phyloP scores from a whole-genome alignment of 2,329 filamentous ascomycete genomes.

The Lasiodiplodia hormozganensis region DNA sequence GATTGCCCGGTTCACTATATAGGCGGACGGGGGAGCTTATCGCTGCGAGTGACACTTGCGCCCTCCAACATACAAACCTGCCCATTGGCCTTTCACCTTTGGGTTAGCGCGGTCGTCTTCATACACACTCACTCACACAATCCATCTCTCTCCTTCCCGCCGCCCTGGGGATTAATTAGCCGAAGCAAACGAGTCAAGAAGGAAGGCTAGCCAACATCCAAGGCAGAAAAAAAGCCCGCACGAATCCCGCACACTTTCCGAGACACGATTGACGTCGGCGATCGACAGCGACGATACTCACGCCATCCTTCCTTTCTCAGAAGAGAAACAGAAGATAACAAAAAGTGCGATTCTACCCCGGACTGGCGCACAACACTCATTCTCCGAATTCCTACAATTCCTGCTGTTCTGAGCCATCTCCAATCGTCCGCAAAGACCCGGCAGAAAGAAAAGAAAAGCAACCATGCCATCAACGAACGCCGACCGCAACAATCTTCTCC shows the following conservation, averaged over 20 bases:
- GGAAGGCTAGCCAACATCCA: background rate
- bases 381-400: background rate
- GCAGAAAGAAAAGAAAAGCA: background rate
- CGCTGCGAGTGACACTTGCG: background rate
- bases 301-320: background rate
- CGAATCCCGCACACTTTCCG: background rate
- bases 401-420: no score
- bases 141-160: background rate
- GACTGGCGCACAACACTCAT: background rate
- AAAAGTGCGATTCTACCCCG: background rate
- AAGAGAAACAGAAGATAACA: background rate
- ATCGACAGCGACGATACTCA: background rate
- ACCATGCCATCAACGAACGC: background rate
- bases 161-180: background rate
- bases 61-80: no score
- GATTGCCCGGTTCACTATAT: background rate
- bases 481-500: slow-evolving; percentile 12
- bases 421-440: no score
- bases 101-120: no score
- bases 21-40: background rate
- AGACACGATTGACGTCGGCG: background rate
- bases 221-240: background rate
- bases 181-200: background rate
- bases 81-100: no score
- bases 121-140: background rate